These are phyloP conservation scores for Rubroboletus satanas DNA, from an alignment of 768 basidiomycete genomes.

Conservation along the genomic window DNA sequence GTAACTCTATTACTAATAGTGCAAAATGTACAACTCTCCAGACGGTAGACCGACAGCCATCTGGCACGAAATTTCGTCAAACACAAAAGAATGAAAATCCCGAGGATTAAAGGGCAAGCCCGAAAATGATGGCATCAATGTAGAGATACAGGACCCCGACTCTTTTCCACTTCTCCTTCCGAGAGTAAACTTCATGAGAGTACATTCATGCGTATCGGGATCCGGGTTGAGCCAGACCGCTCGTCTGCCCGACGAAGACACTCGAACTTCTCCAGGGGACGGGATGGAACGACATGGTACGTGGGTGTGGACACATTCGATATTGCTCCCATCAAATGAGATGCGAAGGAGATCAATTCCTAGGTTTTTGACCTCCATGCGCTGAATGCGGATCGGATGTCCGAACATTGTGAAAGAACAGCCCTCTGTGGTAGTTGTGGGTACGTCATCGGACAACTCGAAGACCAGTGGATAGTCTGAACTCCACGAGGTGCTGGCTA, in stretches of 20 bases:
- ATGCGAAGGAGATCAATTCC: slow-evolving; percentile 8
- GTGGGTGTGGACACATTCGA: not conserved
- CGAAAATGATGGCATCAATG: slow-evolving; percentile 44
- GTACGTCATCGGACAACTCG: slow-evolving; percentile 16
- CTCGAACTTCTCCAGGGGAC: slow-evolving; percentile 10
- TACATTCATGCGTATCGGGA: slow-evolving; percentile 35
- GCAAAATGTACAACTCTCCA: slow-evolving; percentile 50
- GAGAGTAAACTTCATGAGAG: slow-evolving; percentile 50
- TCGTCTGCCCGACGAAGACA: slow-evolving; percentile 19
- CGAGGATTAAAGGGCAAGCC: slow-evolving; percentile 50
- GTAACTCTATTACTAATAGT: slow-evolving; percentile 16
- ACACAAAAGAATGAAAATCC: slow-evolving; percentile 44
- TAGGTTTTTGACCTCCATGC: not conserved
- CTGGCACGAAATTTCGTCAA: slow-evolving; percentile 54
- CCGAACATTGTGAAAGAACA: slow-evolving; percentile 17
- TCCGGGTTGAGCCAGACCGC: slow-evolving; percentile 16
- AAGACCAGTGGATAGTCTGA: not conserved
- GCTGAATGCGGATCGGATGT: not conserved
- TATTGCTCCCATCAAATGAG: slow-evolving; percentile 11
- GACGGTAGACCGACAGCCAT: slow-evolving; percentile 49
- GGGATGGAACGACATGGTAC: slow-evolving; percentile 13
- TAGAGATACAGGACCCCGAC: slow-evolving; percentile 10
- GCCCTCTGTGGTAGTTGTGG: not conserved
- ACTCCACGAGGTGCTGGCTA: slow-evolving; percentile 15
- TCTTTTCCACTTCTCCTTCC: slow-evolving; percentile 11